Evolutionary conservation across 805 yeast genomes (phyloP), one percentile per base, ranked within the genome.

Genomic region (Debaryomyces hansenii): DNA sequence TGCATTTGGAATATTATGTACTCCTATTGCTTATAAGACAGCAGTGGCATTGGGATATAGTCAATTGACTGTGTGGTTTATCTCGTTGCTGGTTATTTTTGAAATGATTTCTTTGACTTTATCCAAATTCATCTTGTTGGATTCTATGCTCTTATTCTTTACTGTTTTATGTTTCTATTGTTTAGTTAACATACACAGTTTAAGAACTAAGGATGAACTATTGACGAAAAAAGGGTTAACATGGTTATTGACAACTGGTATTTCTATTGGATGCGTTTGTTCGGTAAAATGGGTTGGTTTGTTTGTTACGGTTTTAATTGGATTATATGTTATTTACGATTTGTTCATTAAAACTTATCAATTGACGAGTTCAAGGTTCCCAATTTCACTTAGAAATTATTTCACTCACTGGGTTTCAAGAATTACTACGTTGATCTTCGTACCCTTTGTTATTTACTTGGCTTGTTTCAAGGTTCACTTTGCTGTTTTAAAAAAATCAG

Each of bases 91-190:
- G 91, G 90, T 87, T 36, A 69, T 86, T 38, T 77, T 89, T 55
- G 98, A 94, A 66, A 80, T 81, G 62, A 83, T 96, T 0, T 90
- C 88, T 59, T 83, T 88, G 49, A 87, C 94, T 1, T 78, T 94
- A 57, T 90, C 94, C 14, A 86, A 90, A 64, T 90, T 94, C 63
- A 94, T 94, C 55, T 73, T 94, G 48, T 79, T 94, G 54, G 99
- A 94, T 68, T 89, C 97, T 7, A 89, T 90, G 82, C 80, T 94
- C 41, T 74, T 90, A 52, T 85, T 91, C 62, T 91, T 92, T 77
- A 90, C 97, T 9, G 85, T 85, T 11, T 50, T 63, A 28, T 58
- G 68, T 24, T 71, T 59, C 49, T 68, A 62, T 45, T 63, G 74
- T 41, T 61, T 72, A 34, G 54, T 64, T 4, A 78, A 78, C 44